A percentile compares a stretch with the other conserved stretches of the same genome.
Evolutionary conservation across 1,284 basidiomycete genomes (phyloP).

Genomic region (Moesziomyces parantarcticus): DNA sequence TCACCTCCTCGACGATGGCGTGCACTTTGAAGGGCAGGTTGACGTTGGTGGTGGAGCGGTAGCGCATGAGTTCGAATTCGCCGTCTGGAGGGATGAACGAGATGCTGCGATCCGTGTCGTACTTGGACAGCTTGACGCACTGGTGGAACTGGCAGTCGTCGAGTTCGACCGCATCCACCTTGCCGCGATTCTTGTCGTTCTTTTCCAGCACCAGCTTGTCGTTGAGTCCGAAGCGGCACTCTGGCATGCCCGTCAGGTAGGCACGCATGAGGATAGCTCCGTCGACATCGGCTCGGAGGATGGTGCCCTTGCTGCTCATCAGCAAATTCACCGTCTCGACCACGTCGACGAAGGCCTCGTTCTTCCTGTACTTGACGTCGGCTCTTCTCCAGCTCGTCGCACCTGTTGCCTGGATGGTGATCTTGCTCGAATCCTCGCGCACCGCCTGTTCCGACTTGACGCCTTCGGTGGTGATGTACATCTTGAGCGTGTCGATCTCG

Average conservation of each 20-base stretch:
- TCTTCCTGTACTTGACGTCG: slow-evolving; percentile 97
- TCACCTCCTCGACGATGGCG: slow-evolving; percentile 90
- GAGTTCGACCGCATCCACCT: slow-evolving; percentile 73
- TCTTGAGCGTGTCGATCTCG: slow-evolving; percentile 95
- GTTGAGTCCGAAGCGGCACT: slow-evolving; percentile 98
- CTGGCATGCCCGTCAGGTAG: slow-evolving; percentile 92
- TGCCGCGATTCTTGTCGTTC: slow-evolving; percentile 66
- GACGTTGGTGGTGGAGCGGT: slow-evolving; percentile 93
- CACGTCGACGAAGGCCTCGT: slow-evolving; percentile 97
- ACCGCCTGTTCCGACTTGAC: slow-evolving; percentile 84
- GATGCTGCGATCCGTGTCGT: slow-evolving; percentile 91
- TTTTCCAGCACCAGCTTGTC: slow-evolving; percentile 97
- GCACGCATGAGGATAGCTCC: slow-evolving; percentile 98
- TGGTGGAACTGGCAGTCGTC: slow-evolving; percentile 99
- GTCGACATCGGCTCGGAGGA: slow-evolving; percentile 95
- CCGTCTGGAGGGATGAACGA: slow-evolving; percentile 98
- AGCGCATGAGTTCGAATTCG: slow-evolving; percentile 98
- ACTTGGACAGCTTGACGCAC: slow-evolving; percentile 93
- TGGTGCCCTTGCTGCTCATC: slow-evolving; percentile 94
- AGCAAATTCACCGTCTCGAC: slow-evolving; percentile 95
- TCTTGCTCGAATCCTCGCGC: slow-evolving; percentile 90
- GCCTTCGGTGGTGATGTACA: slow-evolving; percentile 97
- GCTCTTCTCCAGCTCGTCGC: slow-evolving; percentile 91
- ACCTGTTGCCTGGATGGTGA: slow-evolving; percentile 94
- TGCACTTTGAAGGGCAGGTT: slow-evolving; percentile 91